Base-by-base conservation (phyloP, 225 moss, liverwort and hornwort genomes). In the Thuidium tamariscinum region DNA sequence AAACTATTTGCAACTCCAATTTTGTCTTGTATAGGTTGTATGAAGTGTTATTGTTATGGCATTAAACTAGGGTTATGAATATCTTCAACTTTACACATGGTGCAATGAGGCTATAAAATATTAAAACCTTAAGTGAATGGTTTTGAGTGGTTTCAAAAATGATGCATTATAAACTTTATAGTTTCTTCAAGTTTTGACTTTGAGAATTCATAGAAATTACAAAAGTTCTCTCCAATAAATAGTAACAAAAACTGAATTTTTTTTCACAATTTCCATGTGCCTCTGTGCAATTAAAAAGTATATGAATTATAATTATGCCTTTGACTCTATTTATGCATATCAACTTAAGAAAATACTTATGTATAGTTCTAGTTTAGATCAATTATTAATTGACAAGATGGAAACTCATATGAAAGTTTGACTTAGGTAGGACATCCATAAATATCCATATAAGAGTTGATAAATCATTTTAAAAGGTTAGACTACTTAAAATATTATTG, bases 361-460 rank as follows among this genome's bases (percentile, higher is more conserved):
- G 2, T 1, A 23, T 39, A 68, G 4, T 23, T 68, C 1, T 66
- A 21, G 1, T 1, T 36, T 21, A 6, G 6, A 66, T 21, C 22
- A 37, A 37, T 21, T 22, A 37, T 21, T 22, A 37, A 37, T 37
- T 22, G 21, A 21, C 7, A 37, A 37, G 12, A 12, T 7, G 0
- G 22, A 21, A 20, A 13, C 6, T 6, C 66, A 20, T 36, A 66
- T 21, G 11, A 66, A 36, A 21, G 20, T 11, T n/a, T 66, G 36
- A 20, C 1, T 37, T 0, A 6, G 2, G 6, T 20, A 36, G 36
- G 36, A 36, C 6, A 7, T 67, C 4, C 1, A 12, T 22, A 37
- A 6, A 37, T 7, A 4, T 1, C 12, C 22, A 12, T 67, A 36
- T 5, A 22, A 4, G 37, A 67, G 12, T 2, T 13, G 0, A 7